Evolutionary conservation across 1,284 basidiomycete genomes (phyloP).

Genomic region (Melampsora larici-populina): DNA sequence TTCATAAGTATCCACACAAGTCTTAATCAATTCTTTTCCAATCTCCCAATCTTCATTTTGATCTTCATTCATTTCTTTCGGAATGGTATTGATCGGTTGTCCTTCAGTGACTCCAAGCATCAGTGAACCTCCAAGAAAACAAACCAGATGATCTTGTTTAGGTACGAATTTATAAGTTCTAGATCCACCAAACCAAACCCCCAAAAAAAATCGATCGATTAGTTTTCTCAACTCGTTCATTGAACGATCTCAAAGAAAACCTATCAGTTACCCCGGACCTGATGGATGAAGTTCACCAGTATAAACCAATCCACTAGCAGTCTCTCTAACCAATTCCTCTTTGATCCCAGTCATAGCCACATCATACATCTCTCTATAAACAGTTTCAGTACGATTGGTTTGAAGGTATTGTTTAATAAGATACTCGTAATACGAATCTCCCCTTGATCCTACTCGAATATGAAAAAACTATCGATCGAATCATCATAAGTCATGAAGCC

Average conservation of each 20-base stretch:
- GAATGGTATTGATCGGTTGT: constrained; percentile 64
- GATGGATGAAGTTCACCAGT: constrained; percentile 69
- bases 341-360: constrained; percentile 78
- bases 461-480: constrained; percentile 58
- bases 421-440: constrained; percentile 94
- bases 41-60: constrained; percentile 71
- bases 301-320: constrained; percentile 64
- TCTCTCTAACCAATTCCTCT: constrained; percentile 64
- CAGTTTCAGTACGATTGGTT: constrained; percentile 69
- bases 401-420: constrained; percentile 61
- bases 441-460: constrained; percentile 84
- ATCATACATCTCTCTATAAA: constrained; percentile 85
- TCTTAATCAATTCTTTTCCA: constrained; percentile 75
- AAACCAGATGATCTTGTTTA: constrained; percentile 94
- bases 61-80: constrained; percentile 60
- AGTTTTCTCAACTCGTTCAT: not conserved
- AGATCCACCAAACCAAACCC: too few species aligned
- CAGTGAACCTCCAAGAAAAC: constrained; percentile 86
- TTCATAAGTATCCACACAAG: constrained; percentile 80
- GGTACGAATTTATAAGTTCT: constrained; percentile 58
- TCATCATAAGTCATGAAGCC: constrained; percentile 10
- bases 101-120: constrained; percentile 81
- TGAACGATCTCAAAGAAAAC: not conserved
- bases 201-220: too few species aligned
- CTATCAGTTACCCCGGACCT: constrained; percentile 46